These are phyloP conservation scores for Paramicrosporidium saccamoebae DNA, from an alignment of 371 early-diverging fungal species.

Conservation along the genomic window DNA sequence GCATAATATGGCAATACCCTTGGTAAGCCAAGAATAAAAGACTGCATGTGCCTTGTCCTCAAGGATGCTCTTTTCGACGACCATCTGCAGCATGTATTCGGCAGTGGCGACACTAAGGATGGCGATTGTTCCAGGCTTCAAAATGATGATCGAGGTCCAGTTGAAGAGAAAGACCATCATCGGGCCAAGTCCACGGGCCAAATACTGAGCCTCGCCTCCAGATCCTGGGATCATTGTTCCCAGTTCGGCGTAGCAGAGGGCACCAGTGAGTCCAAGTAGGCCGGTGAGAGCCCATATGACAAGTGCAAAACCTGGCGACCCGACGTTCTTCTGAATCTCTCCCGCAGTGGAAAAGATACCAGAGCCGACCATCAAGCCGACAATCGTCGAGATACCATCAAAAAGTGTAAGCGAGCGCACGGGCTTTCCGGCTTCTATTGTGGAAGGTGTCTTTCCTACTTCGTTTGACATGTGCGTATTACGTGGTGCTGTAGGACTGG, in stretches of 20 bases:
- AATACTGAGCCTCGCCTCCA: slow-evolving; percentile 54
- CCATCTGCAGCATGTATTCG: slow-evolving; percentile 9
- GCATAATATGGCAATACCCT: slow-evolving; percentile 21
- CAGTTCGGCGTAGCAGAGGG: slow-evolving; percentile 38
- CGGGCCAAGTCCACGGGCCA: slow-evolving; percentile 15
- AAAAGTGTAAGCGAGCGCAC: no score
- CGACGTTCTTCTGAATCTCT: slow-evolving; percentile 17
- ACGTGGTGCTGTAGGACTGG: no score
- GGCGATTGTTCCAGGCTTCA: slow-evolving; percentile 10
- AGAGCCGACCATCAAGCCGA: slow-evolving; percentile 52
- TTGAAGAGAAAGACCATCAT: slow-evolving; percentile 39
- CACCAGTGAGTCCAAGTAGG: slow-evolving; percentile 30
- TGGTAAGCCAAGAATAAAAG: slow-evolving; percentile 28
- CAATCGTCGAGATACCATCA: slow-evolving; percentile 26
- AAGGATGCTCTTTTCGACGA: no score
- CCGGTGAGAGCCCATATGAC: slow-evolving; percentile 41
- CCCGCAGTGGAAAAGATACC: slow-evolving; percentile 60
- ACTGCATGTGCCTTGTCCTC: no score
- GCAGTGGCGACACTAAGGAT: slow-evolving; percentile 9
- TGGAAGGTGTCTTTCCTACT: no score
- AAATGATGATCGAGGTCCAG: slow-evolving; percentile 8
- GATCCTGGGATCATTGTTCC: slow-evolving; percentile 47
- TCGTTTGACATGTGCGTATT: no score
- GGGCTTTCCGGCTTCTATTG: no score
- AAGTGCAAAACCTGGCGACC: slow-evolving; percentile 31